Evolutionary conservation across 768 basidiomycete genomes (phyloP).

Genomic region (Lentinula lateritia): DNA sequence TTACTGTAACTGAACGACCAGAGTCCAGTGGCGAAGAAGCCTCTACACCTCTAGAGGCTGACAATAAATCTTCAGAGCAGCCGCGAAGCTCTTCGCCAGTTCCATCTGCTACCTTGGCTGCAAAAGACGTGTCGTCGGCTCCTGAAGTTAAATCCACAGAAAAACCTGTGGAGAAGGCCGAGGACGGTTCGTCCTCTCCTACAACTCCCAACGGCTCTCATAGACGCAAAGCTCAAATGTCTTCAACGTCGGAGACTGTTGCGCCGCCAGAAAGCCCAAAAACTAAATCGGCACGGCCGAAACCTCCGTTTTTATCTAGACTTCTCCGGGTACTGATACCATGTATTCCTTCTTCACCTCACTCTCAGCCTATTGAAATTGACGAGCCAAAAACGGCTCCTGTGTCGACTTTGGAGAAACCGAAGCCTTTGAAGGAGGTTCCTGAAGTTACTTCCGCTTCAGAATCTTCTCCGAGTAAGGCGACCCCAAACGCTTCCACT

Average conservation of each 20-base stretch:
- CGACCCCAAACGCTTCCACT: slow-evolving; percentile 26
- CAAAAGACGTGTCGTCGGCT: slow-evolving; percentile 2
- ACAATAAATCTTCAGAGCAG: neutral
- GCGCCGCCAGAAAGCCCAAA: slow-evolving; percentile 1
- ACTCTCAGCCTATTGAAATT: slow-evolving; percentile 39
- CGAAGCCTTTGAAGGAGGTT: slow-evolving; percentile 14
- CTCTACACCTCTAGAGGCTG: neutral
- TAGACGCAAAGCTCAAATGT: slow-evolving; percentile 7
- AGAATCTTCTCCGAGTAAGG: slow-evolving; percentile 8
- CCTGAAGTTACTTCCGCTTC: slow-evolving; percentile 3
- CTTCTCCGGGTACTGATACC: slow-evolving; percentile 61
- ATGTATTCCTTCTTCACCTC: slow-evolving; percentile 50
- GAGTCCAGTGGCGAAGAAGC: slow-evolving; percentile 1
- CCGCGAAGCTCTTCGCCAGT: neutral
- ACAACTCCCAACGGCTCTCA: slow-evolving; percentile 8
- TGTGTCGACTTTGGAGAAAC: slow-evolving; percentile 21
- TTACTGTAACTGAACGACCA: neutral
- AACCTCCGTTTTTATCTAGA: slow-evolving; percentile 54
- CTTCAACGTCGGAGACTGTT: slow-evolving; percentile 7
- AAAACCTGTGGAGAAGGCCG: slow-evolving; percentile 4
- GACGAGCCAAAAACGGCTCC: slow-evolving; percentile 21
- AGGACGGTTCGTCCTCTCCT: slow-evolving; percentile 8
- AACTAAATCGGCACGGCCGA: slow-evolving; percentile 18
- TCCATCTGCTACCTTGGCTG: neutral
- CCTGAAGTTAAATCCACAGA: neutral